phyloP scores from a whole-genome alignment of 2,329 filamentous ascomycete species.

The Endoconidiophora polonica region DNA sequence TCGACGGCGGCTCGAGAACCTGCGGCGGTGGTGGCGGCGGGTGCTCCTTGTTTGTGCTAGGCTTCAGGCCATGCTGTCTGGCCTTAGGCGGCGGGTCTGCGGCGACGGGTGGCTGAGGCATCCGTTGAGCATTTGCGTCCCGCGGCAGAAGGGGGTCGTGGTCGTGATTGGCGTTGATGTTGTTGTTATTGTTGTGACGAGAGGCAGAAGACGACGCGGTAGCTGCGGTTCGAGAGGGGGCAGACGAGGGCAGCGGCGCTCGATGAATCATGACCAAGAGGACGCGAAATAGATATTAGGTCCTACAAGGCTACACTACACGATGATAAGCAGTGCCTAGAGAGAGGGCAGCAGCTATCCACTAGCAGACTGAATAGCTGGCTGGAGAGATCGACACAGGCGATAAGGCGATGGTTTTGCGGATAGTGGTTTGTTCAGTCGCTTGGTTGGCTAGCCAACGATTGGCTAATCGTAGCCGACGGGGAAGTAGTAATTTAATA shows the following conservation, averaged over 20 bases:
- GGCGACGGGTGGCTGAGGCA: conserved; percentile 24
- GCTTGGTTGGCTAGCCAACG: too few species aligned
- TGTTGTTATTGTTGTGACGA: neutral
- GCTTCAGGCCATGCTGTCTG: conserved; percentile 30
- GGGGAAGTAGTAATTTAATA: too few species aligned
- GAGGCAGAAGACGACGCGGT: neutral
- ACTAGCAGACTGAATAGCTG: too few species aligned
- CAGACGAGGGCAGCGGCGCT: conserved; percentile 10
- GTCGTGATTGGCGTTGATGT: conserved; percentile 22
- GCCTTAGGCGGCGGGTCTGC: conserved; percentile 35
- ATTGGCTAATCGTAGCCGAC: too few species aligned
- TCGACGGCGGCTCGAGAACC: conserved; percentile 46
- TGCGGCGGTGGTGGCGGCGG: conserved; percentile 45
- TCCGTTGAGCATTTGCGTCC: conserved; percentile 44
- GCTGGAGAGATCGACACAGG: too few species aligned
- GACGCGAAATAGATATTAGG: too few species aligned
- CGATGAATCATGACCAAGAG: conserved; percentile 11
- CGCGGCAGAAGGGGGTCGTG: conserved; percentile 48
- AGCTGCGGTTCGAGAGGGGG: neutral
- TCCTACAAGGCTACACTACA: too few species aligned
- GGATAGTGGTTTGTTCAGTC: too few species aligned
- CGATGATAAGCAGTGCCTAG: too few species aligned
- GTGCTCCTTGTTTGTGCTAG: conserved; percentile 48
- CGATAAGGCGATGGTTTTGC: too few species aligned
- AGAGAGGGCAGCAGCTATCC: too few species aligned